Base-by-base conservation (phyloP, 2,329 filamentous ascomycete genomes). In the Penicillium sp. region DNA sequence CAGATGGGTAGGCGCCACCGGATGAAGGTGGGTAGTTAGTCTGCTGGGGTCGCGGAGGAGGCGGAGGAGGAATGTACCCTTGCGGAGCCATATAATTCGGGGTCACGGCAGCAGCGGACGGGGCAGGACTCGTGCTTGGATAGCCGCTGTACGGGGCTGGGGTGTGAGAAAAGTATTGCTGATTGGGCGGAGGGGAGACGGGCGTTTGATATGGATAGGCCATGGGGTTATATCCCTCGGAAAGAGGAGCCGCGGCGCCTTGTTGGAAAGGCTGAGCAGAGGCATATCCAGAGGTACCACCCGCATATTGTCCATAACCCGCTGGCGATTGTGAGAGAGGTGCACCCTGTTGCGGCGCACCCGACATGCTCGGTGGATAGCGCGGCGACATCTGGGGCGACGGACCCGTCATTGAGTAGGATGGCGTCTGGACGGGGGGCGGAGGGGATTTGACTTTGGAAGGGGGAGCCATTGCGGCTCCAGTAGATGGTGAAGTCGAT, bases 61-160 rank as follows among this genome's bases (percentile, higher is more conserved):
- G 83, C 3, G 83, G 83, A 13, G 83, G 83, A 0, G 82, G 82
- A 26, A 85, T 76, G 62, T 84, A 86, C 4, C 82, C 82, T 44
- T 81, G 76, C 9, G 81, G 81, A 27, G 57, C 36, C 46, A 84
- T 67, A 52, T 72, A 73, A 45, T 71, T 65, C 28, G 71, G 71
- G 5, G 70, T 60, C 18, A 60, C 53, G 24, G 33, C 43, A 8
- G 51, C 43, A 26, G 54, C 48, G 40, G 59, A 58, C 25, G 62
- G 57, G 49, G 59, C 61, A 44, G 57, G 66, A 37, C 55, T 71
- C 62, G 52, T 67, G 56, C 49, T 66, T 48, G 57, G 60, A 54
- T 64, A 68, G 57, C 51, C 67, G 43, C 55, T 53, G 51, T 64
- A 73, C 5, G 66, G 61, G 9, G 57, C 56, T 4, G 66, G 64